Percentiles rank a stretch among this genome's conserved stretches.
Conservation (phyloP, 177 flowering plant genomes). For the Vitis hybrid region DNA sequence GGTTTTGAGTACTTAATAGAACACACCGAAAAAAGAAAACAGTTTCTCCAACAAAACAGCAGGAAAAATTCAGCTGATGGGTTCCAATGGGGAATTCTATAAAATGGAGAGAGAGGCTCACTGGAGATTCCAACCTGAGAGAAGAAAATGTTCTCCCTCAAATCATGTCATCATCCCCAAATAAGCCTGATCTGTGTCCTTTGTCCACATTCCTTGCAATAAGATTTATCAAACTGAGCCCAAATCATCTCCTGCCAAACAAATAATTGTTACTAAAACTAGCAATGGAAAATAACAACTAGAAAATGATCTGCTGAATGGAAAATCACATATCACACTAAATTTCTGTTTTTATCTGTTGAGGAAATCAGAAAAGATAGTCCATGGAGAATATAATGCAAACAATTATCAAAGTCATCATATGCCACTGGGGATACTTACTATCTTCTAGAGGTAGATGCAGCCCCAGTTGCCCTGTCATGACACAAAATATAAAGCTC, state of each 20-base stretch:
- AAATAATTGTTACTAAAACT: too few relatives aligned
- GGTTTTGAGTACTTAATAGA: conserved; percentile 1
- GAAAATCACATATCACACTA: too few relatives aligned
- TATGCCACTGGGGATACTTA: conserved; percentile 15
- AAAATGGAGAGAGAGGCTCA: background rate
- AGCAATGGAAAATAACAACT: too few relatives aligned
- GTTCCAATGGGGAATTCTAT: background rate
- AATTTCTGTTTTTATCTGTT: too few relatives aligned
- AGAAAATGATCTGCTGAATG: too few relatives aligned
- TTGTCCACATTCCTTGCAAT: background rate
- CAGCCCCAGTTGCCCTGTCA: conserved; percentile 49
- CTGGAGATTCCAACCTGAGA: conserved; percentile 2
- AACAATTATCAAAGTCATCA: too few relatives aligned
- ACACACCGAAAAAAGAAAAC: background rate
- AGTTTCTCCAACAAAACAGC: background rate
- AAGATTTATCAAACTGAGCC: background rate
- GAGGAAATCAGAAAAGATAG: too few relatives aligned
- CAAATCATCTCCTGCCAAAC: too few relatives aligned
- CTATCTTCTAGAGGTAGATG: conserved; percentile 52
- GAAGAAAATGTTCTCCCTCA: background rate
- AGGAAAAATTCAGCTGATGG: background rate
- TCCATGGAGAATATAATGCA: too few relatives aligned
- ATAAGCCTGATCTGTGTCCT: background rate
- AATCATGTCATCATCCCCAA: background rate
- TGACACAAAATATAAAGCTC: background rate